Percentiles rank a stretch among this genome's conserved stretches.
Conservation (phyloP, 805 yeast species). For the Vanderwaltozyma polyspora region DNA sequence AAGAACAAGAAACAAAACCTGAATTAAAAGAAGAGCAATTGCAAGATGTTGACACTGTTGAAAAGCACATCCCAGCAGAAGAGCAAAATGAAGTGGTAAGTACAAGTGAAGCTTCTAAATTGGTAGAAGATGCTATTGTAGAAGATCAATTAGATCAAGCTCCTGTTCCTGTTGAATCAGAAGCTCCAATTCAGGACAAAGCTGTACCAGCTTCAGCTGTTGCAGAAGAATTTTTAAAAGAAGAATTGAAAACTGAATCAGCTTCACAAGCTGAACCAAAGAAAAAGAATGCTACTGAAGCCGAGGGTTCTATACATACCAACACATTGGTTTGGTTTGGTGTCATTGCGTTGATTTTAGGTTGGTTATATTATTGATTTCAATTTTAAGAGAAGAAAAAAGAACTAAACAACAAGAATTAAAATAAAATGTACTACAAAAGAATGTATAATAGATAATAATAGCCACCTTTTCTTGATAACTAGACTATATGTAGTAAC, state of each 20-base stretch:
- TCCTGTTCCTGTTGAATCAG: conserved; percentile 5
- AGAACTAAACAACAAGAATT: too few relatives aligned
- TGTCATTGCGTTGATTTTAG: conserved; percentile 44
- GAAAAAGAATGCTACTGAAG: conserved; percentile 6
- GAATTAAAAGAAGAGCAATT: conserved; percentile 1
- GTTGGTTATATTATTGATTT: conserved; percentile 56
- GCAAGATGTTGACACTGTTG: conserved; percentile 5
- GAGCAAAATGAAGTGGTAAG: conserved; percentile 3
- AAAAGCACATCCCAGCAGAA: conserved; percentile 17
- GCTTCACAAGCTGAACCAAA: conserved; percentile 5
- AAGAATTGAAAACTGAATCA: conserved; percentile 4
- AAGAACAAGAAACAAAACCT: not conserved
- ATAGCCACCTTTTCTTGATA: too few relatives aligned
- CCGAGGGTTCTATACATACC: conserved; percentile 17
- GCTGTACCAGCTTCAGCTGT: conserved; percentile 7
- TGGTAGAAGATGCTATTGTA: too few relatives aligned
- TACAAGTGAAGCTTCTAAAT: conserved; percentile 2
- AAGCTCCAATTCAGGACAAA: conserved; percentile 1
- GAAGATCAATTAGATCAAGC: not conserved
- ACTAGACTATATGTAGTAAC: too few relatives aligned
- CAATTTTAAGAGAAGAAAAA: too few relatives aligned
- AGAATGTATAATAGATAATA: too few relatives aligned
- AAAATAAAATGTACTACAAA: too few relatives aligned
- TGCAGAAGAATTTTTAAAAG: conserved; percentile 7
- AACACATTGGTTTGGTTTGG: conserved; percentile 39